Percentiles rank a stretch among this genome's conserved stretches.
Conservation (phyloP, 2,329 filamentous ascomycete genomes). For the Aspergillus uvarum region DNA sequence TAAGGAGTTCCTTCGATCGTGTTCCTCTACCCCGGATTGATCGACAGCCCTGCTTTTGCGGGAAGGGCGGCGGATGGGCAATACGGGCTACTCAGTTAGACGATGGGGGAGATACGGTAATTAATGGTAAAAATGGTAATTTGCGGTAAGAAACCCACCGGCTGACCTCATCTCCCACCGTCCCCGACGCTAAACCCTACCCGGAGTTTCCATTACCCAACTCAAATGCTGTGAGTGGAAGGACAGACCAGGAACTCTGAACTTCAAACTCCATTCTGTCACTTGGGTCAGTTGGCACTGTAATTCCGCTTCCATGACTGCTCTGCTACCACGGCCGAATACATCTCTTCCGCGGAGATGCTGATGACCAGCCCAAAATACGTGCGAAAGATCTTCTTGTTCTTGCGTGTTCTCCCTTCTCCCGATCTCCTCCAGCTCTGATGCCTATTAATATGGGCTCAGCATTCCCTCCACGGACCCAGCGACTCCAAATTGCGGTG, state of each 20-base stretch:
- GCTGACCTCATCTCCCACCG: slow-evolving; percentile 10
- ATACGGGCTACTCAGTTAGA: neutral
- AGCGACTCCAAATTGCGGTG: slow-evolving; percentile 1
- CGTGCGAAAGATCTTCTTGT: slow-evolving; percentile 2
- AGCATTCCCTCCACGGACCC: neutral
- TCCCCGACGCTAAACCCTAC: slow-evolving; percentile 28
- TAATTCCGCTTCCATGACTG: neutral
- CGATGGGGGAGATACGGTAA: neutral
- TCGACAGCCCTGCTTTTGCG: slow-evolving; percentile 5
- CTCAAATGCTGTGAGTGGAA: slow-evolving; percentile 35
- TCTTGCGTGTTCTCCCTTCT: slow-evolving; percentile 1
- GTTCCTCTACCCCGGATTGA: slow-evolving; percentile 10
- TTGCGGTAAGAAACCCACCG: slow-evolving; percentile 1
- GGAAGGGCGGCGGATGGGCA: neutral
- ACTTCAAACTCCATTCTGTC: neutral
- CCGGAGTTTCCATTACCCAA: slow-evolving; percentile 39
- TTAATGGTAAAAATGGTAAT: slow-evolving; percentile 6
- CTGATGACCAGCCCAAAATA: neutral
- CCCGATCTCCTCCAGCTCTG: neutral
- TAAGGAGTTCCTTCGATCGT: neutral
- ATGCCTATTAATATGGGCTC: neutral
- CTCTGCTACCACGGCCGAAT: neutral
- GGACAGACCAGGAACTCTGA: neutral
- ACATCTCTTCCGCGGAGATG: slow-evolving; percentile 14
- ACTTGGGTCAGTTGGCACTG: neutral